Evolutionary conservation across 2,329 filamentous ascomycete species (phyloP).

Genomic region (Arthrinium phaeospermum): DNA sequence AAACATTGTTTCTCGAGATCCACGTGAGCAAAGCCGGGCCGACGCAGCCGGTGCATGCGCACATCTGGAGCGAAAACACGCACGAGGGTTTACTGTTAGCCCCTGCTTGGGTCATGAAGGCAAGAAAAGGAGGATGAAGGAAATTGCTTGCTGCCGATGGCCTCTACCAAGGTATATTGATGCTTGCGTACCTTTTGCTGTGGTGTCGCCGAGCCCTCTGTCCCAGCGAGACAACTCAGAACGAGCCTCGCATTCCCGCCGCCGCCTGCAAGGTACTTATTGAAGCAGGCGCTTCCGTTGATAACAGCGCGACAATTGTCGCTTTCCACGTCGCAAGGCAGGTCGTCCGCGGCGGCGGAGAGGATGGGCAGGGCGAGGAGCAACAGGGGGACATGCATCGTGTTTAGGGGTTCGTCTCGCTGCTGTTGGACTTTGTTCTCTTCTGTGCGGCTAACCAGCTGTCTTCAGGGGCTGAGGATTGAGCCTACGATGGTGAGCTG

Average conservation of each 20-base stretch:
- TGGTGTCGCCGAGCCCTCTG: constrained; percentile 20
- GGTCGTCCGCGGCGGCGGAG: not conserved
- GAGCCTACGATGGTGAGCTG: not conserved
- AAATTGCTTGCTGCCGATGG: not conserved
- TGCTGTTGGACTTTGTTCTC: not conserved
- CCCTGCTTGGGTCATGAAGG: not conserved
- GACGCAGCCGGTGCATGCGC: constrained; percentile 20
- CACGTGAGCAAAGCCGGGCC: constrained; percentile 18
- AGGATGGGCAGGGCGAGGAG: not conserved
- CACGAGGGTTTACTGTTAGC: not conserved
- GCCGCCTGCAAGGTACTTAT: constrained; percentile 19
- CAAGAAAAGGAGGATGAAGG: not conserved
- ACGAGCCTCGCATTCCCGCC: constrained; percentile 15
- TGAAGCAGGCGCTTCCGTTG: constrained; percentile 20
- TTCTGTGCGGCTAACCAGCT: not conserved
- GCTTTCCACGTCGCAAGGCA: constrained; percentile 20
- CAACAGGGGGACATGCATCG: not conserved
- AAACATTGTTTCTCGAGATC: constrained; percentile 20
- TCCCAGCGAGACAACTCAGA: constrained; percentile 19
- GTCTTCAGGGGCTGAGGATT: not conserved
- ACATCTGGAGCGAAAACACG: constrained; percentile 4
- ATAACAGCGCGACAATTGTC: constrained; percentile 19
- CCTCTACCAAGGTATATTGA: not conserved
- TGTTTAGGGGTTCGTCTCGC: not conserved
- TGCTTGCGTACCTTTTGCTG: constrained; percentile 21